phyloP scores from a whole-genome alignment of 768 basidiomycete genomes.

The Phlebiopsis flavidoalba region DNA sequence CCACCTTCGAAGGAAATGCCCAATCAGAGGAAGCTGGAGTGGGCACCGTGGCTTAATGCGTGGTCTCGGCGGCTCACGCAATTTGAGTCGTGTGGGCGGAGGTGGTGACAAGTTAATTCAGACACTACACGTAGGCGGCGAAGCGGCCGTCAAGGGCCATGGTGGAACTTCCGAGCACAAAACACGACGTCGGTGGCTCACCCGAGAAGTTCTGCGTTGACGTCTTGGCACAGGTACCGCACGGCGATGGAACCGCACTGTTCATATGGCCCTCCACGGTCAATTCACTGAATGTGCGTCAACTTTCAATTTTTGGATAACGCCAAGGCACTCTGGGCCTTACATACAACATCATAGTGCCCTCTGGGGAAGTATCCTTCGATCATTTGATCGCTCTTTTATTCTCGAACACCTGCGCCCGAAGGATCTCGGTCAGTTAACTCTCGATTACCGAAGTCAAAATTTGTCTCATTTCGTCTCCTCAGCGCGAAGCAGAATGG shows the following conservation, averaged over 20 bases:
- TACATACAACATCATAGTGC: constrained; percentile 36
- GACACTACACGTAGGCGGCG: constrained; percentile 69
- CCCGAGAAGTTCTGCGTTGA: constrained; percentile 86
- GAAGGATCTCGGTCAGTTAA: constrained; percentile 76
- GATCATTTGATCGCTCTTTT: constrained; percentile 93
- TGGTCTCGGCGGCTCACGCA: constrained; percentile 63
- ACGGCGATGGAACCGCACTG: constrained; percentile 49
- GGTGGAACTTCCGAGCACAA: constrained; percentile 63
- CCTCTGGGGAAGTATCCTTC: constrained; percentile 69
- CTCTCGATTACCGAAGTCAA: constrained; percentile 5
- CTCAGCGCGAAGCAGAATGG: constrained; percentile 71
- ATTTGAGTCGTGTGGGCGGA: constrained; percentile 62
- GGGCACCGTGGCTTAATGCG: constrained; percentile 64
- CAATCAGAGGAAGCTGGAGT: constrained; percentile 78
- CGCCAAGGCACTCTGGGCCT: background rate
- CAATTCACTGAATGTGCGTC: constrained; percentile 85
- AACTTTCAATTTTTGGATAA: background rate
- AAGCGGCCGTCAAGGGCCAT: constrained; percentile 59
- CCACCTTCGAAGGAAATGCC: constrained; percentile 62
- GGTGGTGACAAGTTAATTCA: constrained; percentile 57
- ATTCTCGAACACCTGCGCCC: constrained; percentile 75
- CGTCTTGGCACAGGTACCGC: constrained; percentile 70
- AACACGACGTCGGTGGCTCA: constrained; percentile 75
- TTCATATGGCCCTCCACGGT: constrained; percentile 80
- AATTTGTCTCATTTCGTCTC: constrained; percentile 9